Evolutionary conservation across 2,329 filamentous ascomycete genomes (phyloP).

Genomic region (Stagonosporopsis vannaccii): DNA sequence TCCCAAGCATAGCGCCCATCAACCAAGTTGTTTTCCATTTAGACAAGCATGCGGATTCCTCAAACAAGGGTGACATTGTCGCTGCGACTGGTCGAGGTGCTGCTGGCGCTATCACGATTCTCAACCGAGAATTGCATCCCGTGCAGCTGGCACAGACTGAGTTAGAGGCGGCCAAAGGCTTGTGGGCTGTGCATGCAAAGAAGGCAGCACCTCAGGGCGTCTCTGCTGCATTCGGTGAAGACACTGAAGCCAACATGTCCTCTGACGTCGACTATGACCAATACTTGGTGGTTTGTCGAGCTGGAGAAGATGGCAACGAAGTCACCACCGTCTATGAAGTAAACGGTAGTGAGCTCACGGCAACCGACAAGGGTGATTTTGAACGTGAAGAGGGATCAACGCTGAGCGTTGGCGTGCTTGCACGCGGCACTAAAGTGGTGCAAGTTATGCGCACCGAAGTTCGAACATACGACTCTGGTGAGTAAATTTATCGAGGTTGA

Average conservation of each 20-base stretch:
- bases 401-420: constrained; percentile 83
- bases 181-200: constrained; percentile 81
- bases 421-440: constrained; percentile 80
- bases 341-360: constrained; percentile 75
- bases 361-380: constrained; percentile 84
- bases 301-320: constrained; percentile 70
- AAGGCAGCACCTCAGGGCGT: constrained; percentile 68
- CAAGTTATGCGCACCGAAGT: constrained; percentile 89
- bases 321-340: constrained; percentile 80
- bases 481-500: constrained; percentile 48
- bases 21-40: constrained; percentile 74
- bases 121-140: constrained; percentile 81
- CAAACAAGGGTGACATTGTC: constrained; percentile 59
- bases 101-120: constrained; percentile 73
- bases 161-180: constrained; percentile 74
- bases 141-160: constrained; percentile 73
- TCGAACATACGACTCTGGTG: constrained; percentile 87
- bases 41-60: constrained; percentile 29
- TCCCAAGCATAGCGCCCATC: constrained; percentile 82
- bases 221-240: constrained; percentile 56
- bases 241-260: constrained; percentile 48
- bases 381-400: constrained; percentile 88
- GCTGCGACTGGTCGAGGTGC: constrained; percentile 68
- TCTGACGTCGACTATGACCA: constrained; percentile 71
- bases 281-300: constrained; percentile 83